Evolutionary conservation across 306 rosid species (phyloP), one percentile per base, ranked within the genome.

Genomic region (Lathyrus aphaca): DNA sequence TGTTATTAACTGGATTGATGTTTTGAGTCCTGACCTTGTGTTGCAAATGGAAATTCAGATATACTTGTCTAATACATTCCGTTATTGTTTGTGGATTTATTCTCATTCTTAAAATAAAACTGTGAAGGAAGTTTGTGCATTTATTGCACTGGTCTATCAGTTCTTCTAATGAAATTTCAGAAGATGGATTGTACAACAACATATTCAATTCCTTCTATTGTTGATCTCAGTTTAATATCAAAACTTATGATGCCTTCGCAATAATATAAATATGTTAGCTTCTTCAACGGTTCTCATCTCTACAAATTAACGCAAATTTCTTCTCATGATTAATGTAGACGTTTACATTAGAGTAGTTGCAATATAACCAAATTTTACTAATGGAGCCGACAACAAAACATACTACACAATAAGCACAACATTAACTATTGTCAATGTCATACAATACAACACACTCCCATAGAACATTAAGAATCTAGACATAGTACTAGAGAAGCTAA

Each of bases 241-340:
- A 38, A 55, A 46, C 83, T 46, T 78, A 85, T 54, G 81, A 84
- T 64, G 79, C 65, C 81, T 83, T 78, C 25, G 75, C 86, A 74
- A 49, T 64, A 74, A 58, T 18, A 57, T 39, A 48, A 37, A 18
- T 58, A 49, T 57, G 66, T 93, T 90, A 39, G 96, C 96, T 80
- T 90, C 96, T 77, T 90, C 96, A 72, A 90, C 94, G 10, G 94
- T 83, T 82, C 96, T 87, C 94, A 90, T 90, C 84, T 90, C 96
- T 79, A 90, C 94, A 59, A 87, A n/a, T n/a, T n/a, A n/a, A 90
- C 14, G 96, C 96, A 82, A 87, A 90, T 77, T 87, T 90, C 86
- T 90, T 90, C 79, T 90, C 96, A 38, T 85, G 94, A 84, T 90
- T 90, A 66, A 90, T 90, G 73, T 87, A 90, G 59, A 90, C 96